Base-by-base conservation (phyloP, 129 eudicot genomes). In the Apium graveolens region DNA sequence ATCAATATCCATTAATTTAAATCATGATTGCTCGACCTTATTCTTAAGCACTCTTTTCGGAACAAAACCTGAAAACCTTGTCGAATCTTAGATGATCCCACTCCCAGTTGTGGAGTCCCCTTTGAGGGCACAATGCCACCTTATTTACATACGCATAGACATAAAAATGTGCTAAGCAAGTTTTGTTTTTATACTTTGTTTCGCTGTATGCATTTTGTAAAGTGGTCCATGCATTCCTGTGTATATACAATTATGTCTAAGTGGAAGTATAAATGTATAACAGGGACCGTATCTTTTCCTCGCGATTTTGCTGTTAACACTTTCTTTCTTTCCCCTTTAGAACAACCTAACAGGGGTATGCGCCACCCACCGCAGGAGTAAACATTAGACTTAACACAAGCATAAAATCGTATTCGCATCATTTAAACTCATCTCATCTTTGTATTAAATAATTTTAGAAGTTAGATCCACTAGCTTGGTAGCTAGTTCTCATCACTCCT, bases 111-210 rank as follows among this genome's bases (percentile, higher is more conserved):
- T 60, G 14, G 6, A 26, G 68, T 60, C 32, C 16, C 68, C 68
- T 60, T n/a, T 60, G 1, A 60, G 68, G 68, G 68, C 68, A 60
- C 68, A 60, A 60, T n/a, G 34, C 68, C 68, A 60, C 65, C 31
- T 57, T n/a, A 11, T 24, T 0, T 24, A 55, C 41, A 38, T 55
- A 55, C 31, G 31, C 65, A 24, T 55, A 24, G 29, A 55, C 65
- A 55, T 24, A 24, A 55, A 21, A 55, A 55, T 55, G 29, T 24
- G 65, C 11, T 24, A 21, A 24, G 4, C 65, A 24, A 55, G 65
- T 24, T 21, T 55, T 55, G 65, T 55, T 55, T 24, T 8, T 7
- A 21, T 53, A 55, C 65, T 55, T 55, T 24, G 65, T n/a, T 26
- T 60, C 68, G 68, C 17, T 60, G 68, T 60, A 18, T 16, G 24